These are phyloP conservation scores for Cinnamomum chago DNA, from an alignment of 164 flowering plant genomes.

Conservation along the genomic window DNA sequence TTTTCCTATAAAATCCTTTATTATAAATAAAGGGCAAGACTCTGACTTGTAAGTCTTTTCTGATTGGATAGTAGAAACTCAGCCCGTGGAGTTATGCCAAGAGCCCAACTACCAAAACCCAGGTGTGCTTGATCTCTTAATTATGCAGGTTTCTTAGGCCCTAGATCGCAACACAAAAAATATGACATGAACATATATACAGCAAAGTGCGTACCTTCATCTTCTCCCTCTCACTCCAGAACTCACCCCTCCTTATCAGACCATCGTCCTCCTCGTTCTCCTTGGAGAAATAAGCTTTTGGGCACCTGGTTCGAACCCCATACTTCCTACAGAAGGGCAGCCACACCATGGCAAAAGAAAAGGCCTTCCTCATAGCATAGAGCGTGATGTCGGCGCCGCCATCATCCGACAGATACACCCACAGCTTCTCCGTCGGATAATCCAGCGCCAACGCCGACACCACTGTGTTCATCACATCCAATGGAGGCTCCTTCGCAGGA, in stretches of 20 bases:
- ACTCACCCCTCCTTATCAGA: not conserved
- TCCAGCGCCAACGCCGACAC: constrained; percentile 68
- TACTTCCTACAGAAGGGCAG: constrained; percentile 53
- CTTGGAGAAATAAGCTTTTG: constrained; percentile 43
- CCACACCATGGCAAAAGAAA: constrained; percentile 47
- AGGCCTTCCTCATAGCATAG: constrained; percentile 36
- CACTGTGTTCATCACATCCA: constrained; percentile 67
- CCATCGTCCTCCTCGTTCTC: not conserved
- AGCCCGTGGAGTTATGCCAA: too few relatives aligned
- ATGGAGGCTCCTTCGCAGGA: constrained; percentile 47
- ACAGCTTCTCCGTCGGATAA: constrained; percentile 55
- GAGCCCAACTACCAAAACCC: too few relatives aligned
- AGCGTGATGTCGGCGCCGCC: constrained; percentile 46
- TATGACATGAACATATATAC: too few relatives aligned
- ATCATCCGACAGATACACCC: constrained; percentile 68
- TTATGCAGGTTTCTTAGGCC: too few relatives aligned
- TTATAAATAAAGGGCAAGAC: too few relatives aligned
- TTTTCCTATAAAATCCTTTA: too few relatives aligned
- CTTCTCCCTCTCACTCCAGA: not conserved
- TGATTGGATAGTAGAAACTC: too few relatives aligned
- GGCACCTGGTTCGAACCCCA: constrained; percentile 38
- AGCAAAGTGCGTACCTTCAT: not conserved
- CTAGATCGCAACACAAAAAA: too few relatives aligned
- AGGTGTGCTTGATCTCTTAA: too few relatives aligned
- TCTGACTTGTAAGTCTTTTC: too few relatives aligned